Conservation (phyloP, 164 flowering plant genomes). For the Vitis rotundifolia region DNA sequence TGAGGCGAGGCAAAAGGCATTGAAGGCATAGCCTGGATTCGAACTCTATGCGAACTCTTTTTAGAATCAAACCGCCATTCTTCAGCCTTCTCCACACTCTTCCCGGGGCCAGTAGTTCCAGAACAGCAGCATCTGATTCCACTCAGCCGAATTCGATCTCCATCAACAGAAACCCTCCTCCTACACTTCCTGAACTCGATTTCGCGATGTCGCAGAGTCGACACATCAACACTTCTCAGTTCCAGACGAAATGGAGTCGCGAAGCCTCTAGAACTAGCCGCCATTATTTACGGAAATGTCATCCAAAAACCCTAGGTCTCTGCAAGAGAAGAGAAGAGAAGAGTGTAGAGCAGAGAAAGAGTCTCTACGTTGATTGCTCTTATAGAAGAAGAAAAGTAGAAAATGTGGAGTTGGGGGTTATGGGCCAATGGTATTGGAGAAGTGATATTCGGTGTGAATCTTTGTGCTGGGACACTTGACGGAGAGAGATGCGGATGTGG, state of each 20-base stretch:
- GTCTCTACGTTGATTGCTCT: not conserved
- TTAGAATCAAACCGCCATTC: slow-evolving; percentile 48
- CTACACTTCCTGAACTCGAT: slow-evolving; percentile 17
- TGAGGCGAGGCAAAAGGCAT: slow-evolving; percentile 63
- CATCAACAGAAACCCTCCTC: slow-evolving; percentile 10
- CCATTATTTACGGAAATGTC: slow-evolving; percentile 41
- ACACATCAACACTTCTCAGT: slow-evolving; percentile 18
- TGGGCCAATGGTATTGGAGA: slow-evolving; percentile 1
- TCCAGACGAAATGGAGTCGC: slow-evolving; percentile 35
- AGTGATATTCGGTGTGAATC: slow-evolving; percentile 2
- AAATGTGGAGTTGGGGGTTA: not conserved
- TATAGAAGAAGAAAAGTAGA: not conserved
- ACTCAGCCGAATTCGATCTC: slow-evolving; percentile 12
- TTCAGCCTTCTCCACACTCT: slow-evolving; percentile 40
- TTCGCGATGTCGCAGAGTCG: slow-evolving; percentile 7
- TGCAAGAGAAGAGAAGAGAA: not conserved
- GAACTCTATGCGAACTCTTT: slow-evolving; percentile 31
- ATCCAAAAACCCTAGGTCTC: slow-evolving; percentile 20
- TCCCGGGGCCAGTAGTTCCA: slow-evolving; percentile 26
- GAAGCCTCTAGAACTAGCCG: slow-evolving; percentile 45
- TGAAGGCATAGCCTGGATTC: slow-evolving; percentile 47
- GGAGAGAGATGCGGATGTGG: slow-evolving; percentile 1
- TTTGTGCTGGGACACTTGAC: not conserved
- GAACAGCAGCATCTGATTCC: slow-evolving; percentile 44
- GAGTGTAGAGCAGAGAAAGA: no score